These are phyloP conservation scores for Komagataella ulmi DNA, from an alignment of 805 yeast genomes.

Conservation along the genomic window DNA sequence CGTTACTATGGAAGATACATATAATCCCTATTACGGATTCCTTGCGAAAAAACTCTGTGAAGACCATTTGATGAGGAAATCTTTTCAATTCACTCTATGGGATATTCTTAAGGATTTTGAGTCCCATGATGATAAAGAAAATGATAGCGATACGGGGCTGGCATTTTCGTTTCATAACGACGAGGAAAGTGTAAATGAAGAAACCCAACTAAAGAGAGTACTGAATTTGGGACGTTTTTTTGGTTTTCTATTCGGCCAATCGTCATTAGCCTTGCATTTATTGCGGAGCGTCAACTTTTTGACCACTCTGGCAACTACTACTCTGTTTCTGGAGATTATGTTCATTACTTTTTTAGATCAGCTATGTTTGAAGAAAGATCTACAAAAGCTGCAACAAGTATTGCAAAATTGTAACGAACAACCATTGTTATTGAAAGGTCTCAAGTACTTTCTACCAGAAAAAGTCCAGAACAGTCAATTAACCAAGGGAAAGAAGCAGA, in stretches of 20 bases:
- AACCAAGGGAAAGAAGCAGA: conserved; percentile 39
- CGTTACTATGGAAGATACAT: conserved; percentile 65
- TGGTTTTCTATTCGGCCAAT: conserved; percentile 65
- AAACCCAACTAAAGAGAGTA: conserved; percentile 39
- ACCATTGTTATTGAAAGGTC: conserved; percentile 45
- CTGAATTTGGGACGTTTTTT: conserved; percentile 72
- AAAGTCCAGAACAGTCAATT: conserved; percentile 31
- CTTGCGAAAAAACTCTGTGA: conserved; percentile 69
- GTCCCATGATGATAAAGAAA: conserved; percentile 22
- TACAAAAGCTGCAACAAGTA: conserved; percentile 19
- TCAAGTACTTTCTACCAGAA: conserved; percentile 45
- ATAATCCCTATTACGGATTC: conserved; percentile 82
- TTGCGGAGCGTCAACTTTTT: conserved; percentile 65
- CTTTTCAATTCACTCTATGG: conserved; percentile 87
- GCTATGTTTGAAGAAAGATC: conserved; percentile 35
- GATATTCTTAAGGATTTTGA: conserved; percentile 68
- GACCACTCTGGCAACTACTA: conserved; percentile 45
- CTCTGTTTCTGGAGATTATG: conserved; percentile 60
- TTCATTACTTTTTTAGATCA: conserved; percentile 54
- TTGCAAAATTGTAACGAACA: conserved; percentile 44
- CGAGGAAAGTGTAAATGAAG: conserved; percentile 30
- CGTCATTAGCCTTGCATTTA: conserved; percentile 58
- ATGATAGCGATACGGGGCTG: conserved; percentile 22
- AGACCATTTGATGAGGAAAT: conserved; percentile 60
- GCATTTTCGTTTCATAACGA: conserved; percentile 6